These are phyloP conservation scores for Xerocomus brunneocitrinus DNA, from an alignment of 768 basidiomycete species.

Conservation along the genomic window DNA sequence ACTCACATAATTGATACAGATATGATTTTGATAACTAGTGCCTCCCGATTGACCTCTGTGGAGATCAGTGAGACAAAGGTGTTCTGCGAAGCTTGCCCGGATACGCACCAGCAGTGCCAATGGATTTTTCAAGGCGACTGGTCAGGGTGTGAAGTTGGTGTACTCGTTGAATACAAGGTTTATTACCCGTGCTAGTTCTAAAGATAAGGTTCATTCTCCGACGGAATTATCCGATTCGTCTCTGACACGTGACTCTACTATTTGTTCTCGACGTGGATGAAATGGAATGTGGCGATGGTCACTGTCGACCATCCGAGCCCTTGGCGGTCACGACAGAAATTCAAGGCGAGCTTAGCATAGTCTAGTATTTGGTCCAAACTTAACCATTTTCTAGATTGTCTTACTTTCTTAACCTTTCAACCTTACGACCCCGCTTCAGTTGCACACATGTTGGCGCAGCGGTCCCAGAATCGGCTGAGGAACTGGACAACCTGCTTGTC, in stretches of 20 bases:
- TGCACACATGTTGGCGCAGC: neutral
- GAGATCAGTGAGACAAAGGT: constrained; percentile 8
- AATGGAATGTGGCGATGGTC: constrained; percentile 84
- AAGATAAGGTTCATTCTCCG: constrained; percentile 27
- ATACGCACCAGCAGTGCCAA: constrained; percentile 73
- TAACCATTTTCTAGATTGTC: constrained; percentile 4
- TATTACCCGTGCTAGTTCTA: constrained; percentile 26
- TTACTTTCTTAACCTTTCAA: neutral
- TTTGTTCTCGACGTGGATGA: constrained; percentile 28
- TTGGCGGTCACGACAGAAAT: constrained; percentile 34
- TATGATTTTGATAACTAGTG: constrained; percentile 40
- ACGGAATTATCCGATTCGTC: constrained; percentile 10
- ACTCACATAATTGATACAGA: constrained; percentile 27
- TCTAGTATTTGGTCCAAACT: neutral
- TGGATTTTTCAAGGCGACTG: constrained; percentile 91
- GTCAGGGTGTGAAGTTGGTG: constrained; percentile 19
- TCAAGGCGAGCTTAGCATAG: constrained; percentile 18
- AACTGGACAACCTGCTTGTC: neutral
- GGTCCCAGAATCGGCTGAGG: neutral
- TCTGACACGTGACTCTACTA: constrained; percentile 6
- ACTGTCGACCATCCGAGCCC: constrained; percentile 46
- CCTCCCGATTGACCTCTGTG: constrained; percentile 92
- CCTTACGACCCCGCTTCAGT: neutral
- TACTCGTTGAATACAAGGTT: constrained; percentile 22
- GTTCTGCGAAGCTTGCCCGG: neutral